These are phyloP conservation scores for Metschnikowia proteae DNA, from an alignment of 805 yeast genomes.

Conservation along the genomic window DNA sequence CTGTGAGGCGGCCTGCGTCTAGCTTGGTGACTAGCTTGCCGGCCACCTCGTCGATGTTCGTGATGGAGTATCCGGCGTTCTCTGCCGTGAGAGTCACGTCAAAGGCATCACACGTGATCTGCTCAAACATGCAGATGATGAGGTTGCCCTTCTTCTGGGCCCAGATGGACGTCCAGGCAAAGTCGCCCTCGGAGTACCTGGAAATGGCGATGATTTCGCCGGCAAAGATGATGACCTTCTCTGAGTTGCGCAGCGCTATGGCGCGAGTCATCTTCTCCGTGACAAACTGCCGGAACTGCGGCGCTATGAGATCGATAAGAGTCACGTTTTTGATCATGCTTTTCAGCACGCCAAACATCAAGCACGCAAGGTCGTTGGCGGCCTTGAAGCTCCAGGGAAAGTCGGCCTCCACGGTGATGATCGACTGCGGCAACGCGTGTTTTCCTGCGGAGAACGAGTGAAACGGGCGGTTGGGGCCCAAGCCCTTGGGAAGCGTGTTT, in stretches of 20 bases:
- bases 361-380: constrained; percentile 85
- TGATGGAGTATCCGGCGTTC: constrained; percentile 18
- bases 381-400: constrained; percentile 80
- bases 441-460: constrained; percentile 68
- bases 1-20: constrained; percentile 14
- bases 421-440: constrained; percentile 73
- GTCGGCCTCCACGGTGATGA: constrained; percentile 70
- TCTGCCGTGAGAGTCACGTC: constrained; percentile 11
- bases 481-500: constrained; percentile 17
- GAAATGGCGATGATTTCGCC: constrained; percentile 84
- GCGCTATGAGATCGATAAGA: constrained; percentile 72
- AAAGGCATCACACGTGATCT: constrained; percentile 53
- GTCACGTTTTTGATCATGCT: constrained; percentile 58
- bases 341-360: constrained; percentile 78
- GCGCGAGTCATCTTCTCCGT: constrained; percentile 45
- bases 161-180: constrained; percentile 89
- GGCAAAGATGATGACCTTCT: constrained; percentile 55
- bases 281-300: constrained; percentile 70
- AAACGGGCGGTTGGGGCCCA: constrained; percentile 41
- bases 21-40: constrained; percentile 29
- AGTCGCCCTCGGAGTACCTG: constrained; percentile 55
- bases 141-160: constrained; percentile 70
- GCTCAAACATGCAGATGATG: constrained; percentile 82
- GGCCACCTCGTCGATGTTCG: constrained; percentile 30
- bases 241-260: constrained; percentile 15